Evolutionary conservation across 2,329 filamentous ascomycete genomes (phyloP).

Genomic region (Diaporthe ampelina): DNA sequence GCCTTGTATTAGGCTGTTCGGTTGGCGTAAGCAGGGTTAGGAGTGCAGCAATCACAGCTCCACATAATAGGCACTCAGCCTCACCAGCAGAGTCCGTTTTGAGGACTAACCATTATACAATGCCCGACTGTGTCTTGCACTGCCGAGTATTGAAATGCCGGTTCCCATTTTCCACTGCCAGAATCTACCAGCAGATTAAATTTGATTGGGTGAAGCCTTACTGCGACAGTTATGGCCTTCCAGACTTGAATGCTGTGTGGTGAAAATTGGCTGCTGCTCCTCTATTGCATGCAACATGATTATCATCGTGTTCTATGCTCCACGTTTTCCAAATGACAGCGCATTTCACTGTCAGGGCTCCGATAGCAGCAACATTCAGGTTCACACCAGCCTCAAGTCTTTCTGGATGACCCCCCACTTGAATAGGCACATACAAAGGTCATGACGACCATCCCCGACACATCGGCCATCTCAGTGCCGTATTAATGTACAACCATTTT

Average conservation of each 20-base stretch:
- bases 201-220: not conserved
- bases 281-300: slow-evolving; percentile 11
- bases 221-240: not conserved
- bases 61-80: not conserved
- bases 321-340: not conserved
- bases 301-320: too few relatives aligned
- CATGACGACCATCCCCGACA: not conserved
- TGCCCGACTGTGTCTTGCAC: not conserved
- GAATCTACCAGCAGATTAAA: not conserved
- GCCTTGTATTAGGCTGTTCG: slow-evolving; percentile 2
- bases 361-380: not conserved
- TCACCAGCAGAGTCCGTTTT: not conserved
- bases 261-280: slow-evolving; percentile 1
- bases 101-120: not conserved
- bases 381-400: not conserved
- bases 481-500: not conserved
- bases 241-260: not conserved
- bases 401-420: not conserved
- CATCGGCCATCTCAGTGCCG: slow-evolving; percentile 1
- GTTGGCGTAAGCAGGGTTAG: slow-evolving; percentile 5
- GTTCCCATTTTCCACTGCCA: not conserved
- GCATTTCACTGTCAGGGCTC: not conserved
- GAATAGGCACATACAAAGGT: not conserved
- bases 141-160: too few relatives aligned
- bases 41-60: not conserved